Evolutionary conservation across 768 basidiomycete genomes (phyloP).

Genomic region (Boletellus ananiceps): DNA sequence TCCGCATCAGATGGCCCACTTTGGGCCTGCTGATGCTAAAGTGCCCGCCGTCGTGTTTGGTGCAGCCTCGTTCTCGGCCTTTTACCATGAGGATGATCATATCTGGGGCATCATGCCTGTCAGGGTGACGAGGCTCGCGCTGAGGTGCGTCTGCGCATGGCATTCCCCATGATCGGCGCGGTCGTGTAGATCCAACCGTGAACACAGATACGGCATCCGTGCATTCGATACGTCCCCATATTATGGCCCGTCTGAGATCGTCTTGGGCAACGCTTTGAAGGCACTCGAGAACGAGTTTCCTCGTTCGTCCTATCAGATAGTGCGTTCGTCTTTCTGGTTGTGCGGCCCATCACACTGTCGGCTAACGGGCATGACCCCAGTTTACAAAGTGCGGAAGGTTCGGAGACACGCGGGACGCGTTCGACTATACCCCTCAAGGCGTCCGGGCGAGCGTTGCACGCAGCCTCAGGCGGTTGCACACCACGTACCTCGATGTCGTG

Average conservation of each 20-base stretch:
- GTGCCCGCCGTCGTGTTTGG: conserved; percentile 61
- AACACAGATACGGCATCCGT: conserved; percentile 65
- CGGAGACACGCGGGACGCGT: conserved; percentile 45
- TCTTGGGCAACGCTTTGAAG: conserved; percentile 63
- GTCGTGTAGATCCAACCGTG: background rate
- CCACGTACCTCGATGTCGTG: conserved; percentile 73
- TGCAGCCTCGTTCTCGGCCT: conserved; percentile 61
- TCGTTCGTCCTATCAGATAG: conserved; percentile 71
- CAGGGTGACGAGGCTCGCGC: conserved; percentile 66
- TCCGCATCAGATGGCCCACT: conserved; percentile 22
- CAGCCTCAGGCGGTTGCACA: conserved; percentile 66
- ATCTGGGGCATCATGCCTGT: conserved; percentile 54
- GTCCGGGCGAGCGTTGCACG: conserved; percentile 63
- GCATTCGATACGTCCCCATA: conserved; percentile 82
- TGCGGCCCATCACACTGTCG: background rate
- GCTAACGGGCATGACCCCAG: conserved; percentile 32
- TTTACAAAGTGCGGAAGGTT: conserved; percentile 87
- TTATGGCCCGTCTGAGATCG: conserved; percentile 76
- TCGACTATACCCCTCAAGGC: conserved; percentile 68
- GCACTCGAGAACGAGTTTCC: conserved; percentile 66
- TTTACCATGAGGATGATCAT: conserved; percentile 61
- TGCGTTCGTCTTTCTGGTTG: conserved; percentile 23
- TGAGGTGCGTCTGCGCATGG: conserved; percentile 47
- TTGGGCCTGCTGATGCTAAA: conserved; percentile 28
- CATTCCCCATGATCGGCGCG: background rate